Evolutionary conservation across 495 filamentous ascomycete genomes (phyloP), one percentile per base, ranked within the genome.

Genomic region (Oleoguttula mirabilis): DNA sequence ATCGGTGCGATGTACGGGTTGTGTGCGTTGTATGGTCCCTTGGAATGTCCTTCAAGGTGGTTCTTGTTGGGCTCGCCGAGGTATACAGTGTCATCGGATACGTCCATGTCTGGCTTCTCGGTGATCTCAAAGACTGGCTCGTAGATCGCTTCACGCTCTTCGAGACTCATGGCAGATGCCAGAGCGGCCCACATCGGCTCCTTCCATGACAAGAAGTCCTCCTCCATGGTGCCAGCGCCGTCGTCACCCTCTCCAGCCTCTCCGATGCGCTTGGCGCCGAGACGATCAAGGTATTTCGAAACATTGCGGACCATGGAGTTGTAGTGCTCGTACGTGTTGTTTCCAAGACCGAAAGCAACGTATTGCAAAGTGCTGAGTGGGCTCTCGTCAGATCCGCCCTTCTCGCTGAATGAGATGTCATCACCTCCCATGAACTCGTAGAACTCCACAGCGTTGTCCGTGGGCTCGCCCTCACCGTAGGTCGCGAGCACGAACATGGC

Each of bases 321-420:
- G 72, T 96, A 99, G 67, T 99, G 92, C 55, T 99, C 90, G 52
- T 99, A 99, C 20, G 90, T 99, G 67, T 99, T 99, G 71, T 99
- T 83, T 48, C 90, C 90, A 10, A 99, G 75, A 55, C 90, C 90
- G 59, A 99, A 99, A 32, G 88, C 71, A 55, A 99, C 83, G 55
- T 84, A 99, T 60, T 88, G 88, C 55, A 99, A 70, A 47, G 84
- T 85, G 22, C 67, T 73, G 14, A 99, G 76, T 21, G 88, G 76
- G 51, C 78, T 70, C 3, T 88, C 84, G 21, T 78, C 75, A 12
- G 60, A 62, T 21, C 60, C 51, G 33, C 62, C 70, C 43, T 77
- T 77, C 50, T 82, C 73, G 42, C 84, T 83, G 64, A 99, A 96
- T 35, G 77, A 61, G 12, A 80, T 68, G 39, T 86, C 82, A 12